Evolutionary conservation across 164 flowering plant genomes (phyloP).

Genomic region (Liriodendron chinense): DNA sequence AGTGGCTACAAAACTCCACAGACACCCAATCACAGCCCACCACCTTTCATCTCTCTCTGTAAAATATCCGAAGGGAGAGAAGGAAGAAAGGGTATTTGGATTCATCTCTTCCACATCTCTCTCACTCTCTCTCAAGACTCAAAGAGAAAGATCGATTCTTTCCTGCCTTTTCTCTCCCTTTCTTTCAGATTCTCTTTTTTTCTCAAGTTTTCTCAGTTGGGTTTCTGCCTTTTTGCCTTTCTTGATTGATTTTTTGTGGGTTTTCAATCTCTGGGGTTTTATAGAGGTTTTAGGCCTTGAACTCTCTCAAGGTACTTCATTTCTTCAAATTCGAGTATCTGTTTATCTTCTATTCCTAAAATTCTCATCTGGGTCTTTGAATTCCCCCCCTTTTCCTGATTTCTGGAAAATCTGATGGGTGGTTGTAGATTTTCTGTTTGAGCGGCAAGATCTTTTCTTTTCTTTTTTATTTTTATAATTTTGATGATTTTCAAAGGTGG

Average conservation of each 20-base stretch:
- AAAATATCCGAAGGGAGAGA: neutral
- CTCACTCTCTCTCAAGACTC: conserved; percentile 16
- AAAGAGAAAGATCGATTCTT: conserved; percentile 15
- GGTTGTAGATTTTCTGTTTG: conserved; percentile 24
- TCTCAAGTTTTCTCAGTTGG: conserved; percentile 20
- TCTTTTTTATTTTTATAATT: conserved; percentile 22
- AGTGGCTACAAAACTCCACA: conserved; percentile 22
- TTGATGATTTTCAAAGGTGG: conserved; percentile 27
- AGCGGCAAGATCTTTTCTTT: conserved; percentile 19
- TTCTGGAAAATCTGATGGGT: neutral
- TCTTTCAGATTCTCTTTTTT: conserved; percentile 23
- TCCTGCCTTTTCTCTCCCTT: conserved; percentile 20
- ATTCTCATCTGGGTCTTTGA: conserved; percentile 17
- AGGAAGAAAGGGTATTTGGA: conserved; percentile 4
- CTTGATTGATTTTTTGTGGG: neutral
- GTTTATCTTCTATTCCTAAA: neutral
- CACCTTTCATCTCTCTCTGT: conserved; percentile 11
- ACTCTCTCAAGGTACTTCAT: neutral
- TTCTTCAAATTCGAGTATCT: conserved; percentile 1
- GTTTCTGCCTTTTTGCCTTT: conserved; percentile 22
- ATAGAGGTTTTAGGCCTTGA: neutral
- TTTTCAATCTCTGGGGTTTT: conserved; percentile 3
- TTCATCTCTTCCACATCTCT: conserved; percentile 17
- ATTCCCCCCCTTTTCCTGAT: conserved; percentile 13
- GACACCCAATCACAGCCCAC: conserved; percentile 22